Evolutionary conservation across 2,329 filamentous ascomycete genomes (phyloP).

Genomic region (Alternaria viburni): DNA sequence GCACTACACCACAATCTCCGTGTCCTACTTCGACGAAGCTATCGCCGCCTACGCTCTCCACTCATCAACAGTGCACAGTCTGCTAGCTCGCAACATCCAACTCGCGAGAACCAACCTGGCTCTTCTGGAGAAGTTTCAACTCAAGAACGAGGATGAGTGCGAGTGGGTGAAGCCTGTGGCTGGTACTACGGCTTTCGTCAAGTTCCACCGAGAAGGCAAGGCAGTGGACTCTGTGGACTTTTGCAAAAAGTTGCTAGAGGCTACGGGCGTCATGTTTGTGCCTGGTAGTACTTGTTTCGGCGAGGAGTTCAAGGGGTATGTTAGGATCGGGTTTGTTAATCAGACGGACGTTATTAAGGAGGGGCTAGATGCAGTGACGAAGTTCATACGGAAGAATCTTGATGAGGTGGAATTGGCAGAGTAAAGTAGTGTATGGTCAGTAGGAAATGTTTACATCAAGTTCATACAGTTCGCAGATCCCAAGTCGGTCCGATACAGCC

Average conservation of each 20-base stretch:
- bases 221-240: constrained; percentile 76
- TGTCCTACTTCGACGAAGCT: constrained; percentile 81
- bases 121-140: constrained; percentile 71
- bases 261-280: constrained; percentile 75
- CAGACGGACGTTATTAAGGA: constrained; percentile 72
- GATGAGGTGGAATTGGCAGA: constrained; percentile 56
- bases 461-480: not conserved
- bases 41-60: constrained; percentile 78
- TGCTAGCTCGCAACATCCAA: constrained; percentile 68
- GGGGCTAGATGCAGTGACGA: constrained; percentile 63
- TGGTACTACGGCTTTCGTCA: constrained; percentile 80
- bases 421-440: not conserved
- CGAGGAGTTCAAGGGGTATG: constrained; percentile 71
- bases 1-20: constrained; percentile 86
- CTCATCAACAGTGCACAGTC: constrained; percentile 65
- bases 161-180: constrained; percentile 77
- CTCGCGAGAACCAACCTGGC: constrained; percentile 72
- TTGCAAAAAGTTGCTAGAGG: constrained; percentile 70
- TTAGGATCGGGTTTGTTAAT: constrained; percentile 78
- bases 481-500: not conserved
- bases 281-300: constrained; percentile 80
- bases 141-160: constrained; percentile 67
- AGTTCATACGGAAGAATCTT: constrained; percentile 63
- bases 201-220: constrained; percentile 66
- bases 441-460: not conserved